These are phyloP conservation scores for Suillus subaureus DNA, from an alignment of 768 basidiomycete species.

Conservation along the genomic window DNA sequence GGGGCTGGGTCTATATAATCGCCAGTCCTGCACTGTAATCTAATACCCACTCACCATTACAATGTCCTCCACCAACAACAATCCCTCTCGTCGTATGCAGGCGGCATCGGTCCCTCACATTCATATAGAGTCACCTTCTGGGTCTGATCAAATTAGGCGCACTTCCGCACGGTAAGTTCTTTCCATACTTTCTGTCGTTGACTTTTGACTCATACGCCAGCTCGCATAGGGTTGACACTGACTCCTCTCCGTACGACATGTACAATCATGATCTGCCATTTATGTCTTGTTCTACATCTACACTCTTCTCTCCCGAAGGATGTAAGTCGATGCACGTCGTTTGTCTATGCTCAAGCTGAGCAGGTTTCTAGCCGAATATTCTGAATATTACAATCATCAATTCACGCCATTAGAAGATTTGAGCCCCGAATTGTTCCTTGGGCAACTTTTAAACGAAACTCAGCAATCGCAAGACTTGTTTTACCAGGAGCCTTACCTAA, in stretches of 20 bases:
- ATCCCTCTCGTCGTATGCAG: not conserved
- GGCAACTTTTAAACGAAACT: not conserved
- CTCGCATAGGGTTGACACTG: not conserved
- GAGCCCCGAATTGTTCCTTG: not conserved
- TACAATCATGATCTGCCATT: not conserved
- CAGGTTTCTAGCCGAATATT: not conserved
- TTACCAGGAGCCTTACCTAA: conserved; percentile 5
- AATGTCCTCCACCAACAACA: not conserved
- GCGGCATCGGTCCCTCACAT: not conserved
- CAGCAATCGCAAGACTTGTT: not conserved
- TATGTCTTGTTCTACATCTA: not conserved
- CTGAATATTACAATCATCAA: not conserved
- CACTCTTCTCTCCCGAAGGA: not conserved
- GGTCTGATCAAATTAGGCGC: not conserved
- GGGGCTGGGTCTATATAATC: not conserved
- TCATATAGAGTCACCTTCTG: not conserved
- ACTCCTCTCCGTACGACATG: not conserved
- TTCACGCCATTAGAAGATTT: not conserved
- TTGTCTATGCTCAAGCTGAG: not conserved
- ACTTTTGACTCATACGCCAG: not conserved
- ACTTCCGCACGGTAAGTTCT: not conserved
- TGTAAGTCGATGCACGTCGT: not conserved
- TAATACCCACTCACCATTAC: no score
- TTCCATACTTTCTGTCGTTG: not conserved
- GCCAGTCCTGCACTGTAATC: no score